Evolutionary conservation across 2,329 filamentous ascomycete genomes (phyloP).

Genomic region (Calonectria hawksworthii): DNA sequence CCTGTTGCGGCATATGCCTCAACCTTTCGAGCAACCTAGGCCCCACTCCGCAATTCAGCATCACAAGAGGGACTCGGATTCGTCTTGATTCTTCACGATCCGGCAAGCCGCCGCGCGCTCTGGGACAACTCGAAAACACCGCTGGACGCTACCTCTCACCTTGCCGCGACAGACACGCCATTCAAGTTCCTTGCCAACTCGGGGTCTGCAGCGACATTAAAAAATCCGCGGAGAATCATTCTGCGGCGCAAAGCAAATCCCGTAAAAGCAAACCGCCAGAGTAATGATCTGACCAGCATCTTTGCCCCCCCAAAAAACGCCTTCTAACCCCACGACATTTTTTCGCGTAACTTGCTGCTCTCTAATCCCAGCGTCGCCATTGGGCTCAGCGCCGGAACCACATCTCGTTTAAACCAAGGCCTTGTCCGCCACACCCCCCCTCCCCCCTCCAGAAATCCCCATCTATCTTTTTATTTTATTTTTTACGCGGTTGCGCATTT

Average conservation of each 20-base stretch:
- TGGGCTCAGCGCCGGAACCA: not conserved
- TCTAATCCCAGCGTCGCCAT: constrained; percentile 20
- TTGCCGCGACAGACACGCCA: not conserved
- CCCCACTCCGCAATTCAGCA: not conserved
- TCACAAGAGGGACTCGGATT: constrained; percentile 1
- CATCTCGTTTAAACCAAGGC: constrained; percentile 7
- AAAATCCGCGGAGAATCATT: not conserved
- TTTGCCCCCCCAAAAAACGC: not conserved
- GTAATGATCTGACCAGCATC: constrained; percentile 27
- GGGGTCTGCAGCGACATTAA: not conserved
- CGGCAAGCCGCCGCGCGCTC: constrained; percentile 19
- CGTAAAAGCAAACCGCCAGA: constrained; percentile 23
- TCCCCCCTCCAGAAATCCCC: constrained; percentile 9
- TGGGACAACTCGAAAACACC: constrained; percentile 17
- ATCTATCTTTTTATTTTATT: not conserved
- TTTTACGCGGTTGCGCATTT: constrained; percentile 16
- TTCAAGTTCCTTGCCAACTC: not conserved
- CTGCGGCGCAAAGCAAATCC: not conserved
- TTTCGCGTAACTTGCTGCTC: constrained; percentile 10
- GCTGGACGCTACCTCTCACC: not conserved
- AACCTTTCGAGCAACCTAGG: not conserved
- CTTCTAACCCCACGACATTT: constrained; percentile 16
- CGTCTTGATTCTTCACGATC: not conserved
- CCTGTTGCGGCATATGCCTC: not conserved
- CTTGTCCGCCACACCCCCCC: not conserved